Base-by-base conservation (phyloP, 2,329 filamentous ascomycete genomes). In the Chrysosporium queenslandicum region DNA sequence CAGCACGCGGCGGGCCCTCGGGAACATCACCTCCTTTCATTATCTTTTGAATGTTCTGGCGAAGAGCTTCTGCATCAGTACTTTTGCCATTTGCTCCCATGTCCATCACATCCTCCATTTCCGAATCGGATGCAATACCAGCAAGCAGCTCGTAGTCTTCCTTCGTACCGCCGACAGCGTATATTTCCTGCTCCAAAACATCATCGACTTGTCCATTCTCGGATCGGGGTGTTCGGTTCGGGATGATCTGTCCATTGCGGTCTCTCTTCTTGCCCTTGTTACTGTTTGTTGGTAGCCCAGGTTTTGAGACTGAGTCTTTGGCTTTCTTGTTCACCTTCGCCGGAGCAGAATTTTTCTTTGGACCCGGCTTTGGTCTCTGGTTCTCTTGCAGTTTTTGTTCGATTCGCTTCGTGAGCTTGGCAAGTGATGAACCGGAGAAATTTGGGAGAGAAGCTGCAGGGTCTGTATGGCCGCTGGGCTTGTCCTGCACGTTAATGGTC, bases 101-200 rank as follows among this genome's bases (percentile, higher is more conserved):
- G n/a, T n/a, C n/a, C n/a, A n/a, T n/a, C 25, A 50, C 56, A 42
- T 60, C 68, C 59, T 75, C 73, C 12, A 72, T 61, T 58, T 76
- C 73, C 12, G 71, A 73, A 41, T 72, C 73, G 0, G 73, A 75
- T 41, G 69, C 65, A 18, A 70, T 63, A 49, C 63, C 70, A 20
- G 66, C 71, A 53, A 76, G 59, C 21, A 76, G 60, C 43, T 74
- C 68, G 52, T 74, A 62, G 56, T 76, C 72, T 48, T 76, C 74
- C 57, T 74, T 66, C n/a, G 69, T 74, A 45, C 74, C 74, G 29
- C 74, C 74, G 49, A 76, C 66, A 4, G 68, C 68, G 55, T 72
- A 55, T 55, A 76, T 71, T 55, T 74, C 72, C 54, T 68, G 64
- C 46, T 68, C 63, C 36, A 75, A 61, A 32, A 61, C 59, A 57